Base-by-base conservation (phyloP, 2,329 filamentous ascomycete species). In the Cercospora sojina region DNA sequence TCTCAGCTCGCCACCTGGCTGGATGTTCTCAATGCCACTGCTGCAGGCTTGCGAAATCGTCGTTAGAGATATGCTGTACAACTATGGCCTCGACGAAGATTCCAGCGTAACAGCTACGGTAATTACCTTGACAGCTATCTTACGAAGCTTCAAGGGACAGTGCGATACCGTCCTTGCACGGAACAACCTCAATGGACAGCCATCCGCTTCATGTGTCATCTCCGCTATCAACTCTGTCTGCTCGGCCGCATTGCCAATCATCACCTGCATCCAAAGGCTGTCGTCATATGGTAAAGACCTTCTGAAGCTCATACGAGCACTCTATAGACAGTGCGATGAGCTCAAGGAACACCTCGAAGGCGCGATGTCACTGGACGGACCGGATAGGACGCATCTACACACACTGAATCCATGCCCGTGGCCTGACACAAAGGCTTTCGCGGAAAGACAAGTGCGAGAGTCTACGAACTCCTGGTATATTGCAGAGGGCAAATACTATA, bases 21-120 rank as follows among this genome's bases (percentile, higher is more conserved):
- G 85, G 81, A 79, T 87, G 18, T 74, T 87, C 3, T 81, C 81
- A 5, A 71, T 79, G 18, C 86, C 87, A 0, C 78, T 88, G 6
- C 72, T 88, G 27, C 77, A 83, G 58, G 83, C 84, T 1, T 77
- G 82, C 13, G 75, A 75, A 0, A 74, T 76, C 5, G 78, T 82
- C 0, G 76, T 86, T 6, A 71, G 78, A 4, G 77, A 81, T 7
- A 67, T 86, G 59, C 70, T 84, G 1, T 80, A 82, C 67, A 78
- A n/a, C 18, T 32, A 23, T 12, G 25, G 38, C 8, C 16, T 35
- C 25, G 38, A 61, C 16, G n/a, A 16, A 3, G n/a, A 29, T 16
- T 12, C 59, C 25, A 61, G 41, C 29, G 16, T 29, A 27, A 10
- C 25, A 16, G 59, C 59, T 16, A 27, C 59, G 3, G 29, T 31